These are phyloP conservation scores for Cutaneotrichosporon arboriforme DNA, from an alignment of 1,284 basidiomycete genomes.

Conservation along the genomic window DNA sequence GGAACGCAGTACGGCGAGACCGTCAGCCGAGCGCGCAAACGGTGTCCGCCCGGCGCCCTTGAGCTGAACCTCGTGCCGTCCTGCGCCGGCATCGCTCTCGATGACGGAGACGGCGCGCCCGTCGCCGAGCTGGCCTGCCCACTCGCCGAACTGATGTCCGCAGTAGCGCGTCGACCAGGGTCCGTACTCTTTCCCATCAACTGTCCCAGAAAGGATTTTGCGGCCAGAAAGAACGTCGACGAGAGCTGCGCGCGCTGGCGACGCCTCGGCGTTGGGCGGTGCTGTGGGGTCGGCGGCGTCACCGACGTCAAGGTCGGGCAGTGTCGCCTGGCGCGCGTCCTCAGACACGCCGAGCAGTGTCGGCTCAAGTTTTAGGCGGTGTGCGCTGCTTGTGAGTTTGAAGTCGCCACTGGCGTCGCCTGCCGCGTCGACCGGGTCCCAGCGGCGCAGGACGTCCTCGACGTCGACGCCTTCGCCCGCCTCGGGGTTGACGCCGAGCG, in stretches of 20 bases:
- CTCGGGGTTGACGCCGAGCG: constrained; percentile 58
- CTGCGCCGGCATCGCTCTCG: constrained; percentile 62
- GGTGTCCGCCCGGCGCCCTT: constrained; percentile 93
- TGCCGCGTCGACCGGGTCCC: constrained; percentile 35
- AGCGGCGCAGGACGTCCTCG: constrained; percentile 56
- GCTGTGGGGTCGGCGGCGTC: constrained; percentile 58
- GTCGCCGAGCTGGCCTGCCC: constrained; percentile 96
- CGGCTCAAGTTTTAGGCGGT: constrained; percentile 54
- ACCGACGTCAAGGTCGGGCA: constrained; percentile 82
- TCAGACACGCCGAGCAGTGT: constrained; percentile 63
- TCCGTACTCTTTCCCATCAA: constrained; percentile 56
- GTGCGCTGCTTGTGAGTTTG: constrained; percentile 36
- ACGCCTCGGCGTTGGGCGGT: constrained; percentile 16
- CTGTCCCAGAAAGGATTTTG: constrained; percentile 56
- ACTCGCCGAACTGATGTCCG: constrained; percentile 86
- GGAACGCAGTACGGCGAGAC: constrained; percentile 83
- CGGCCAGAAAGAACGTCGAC: constrained; percentile 75
- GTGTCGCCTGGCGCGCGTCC: constrained; percentile 62
- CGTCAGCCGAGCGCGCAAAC: constrained; percentile 85
- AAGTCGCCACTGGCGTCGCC: constrained; percentile 19
- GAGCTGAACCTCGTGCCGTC: constrained; percentile 77
- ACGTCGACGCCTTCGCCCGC: constrained; percentile 44
- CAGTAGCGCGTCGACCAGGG: constrained; percentile 81
- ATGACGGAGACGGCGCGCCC: constrained; percentile 84
- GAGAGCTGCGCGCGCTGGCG: constrained; percentile 59